phyloP scores from a whole-genome alignment of 169 alveolate genomes.

The Eimeria praecox region DNA sequence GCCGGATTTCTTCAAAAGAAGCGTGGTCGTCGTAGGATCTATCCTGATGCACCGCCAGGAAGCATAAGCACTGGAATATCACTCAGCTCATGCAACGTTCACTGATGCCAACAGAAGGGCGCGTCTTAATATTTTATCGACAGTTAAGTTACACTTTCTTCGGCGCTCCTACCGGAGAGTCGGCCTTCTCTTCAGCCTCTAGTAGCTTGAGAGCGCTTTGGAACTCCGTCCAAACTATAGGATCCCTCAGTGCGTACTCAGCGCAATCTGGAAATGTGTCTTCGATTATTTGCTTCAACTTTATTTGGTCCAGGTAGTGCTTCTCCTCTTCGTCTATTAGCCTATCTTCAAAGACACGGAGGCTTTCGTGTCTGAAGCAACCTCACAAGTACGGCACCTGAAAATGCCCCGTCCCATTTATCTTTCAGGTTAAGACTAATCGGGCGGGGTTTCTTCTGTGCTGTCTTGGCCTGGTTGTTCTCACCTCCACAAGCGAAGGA shows the following conservation, averaged over 20 bases:
- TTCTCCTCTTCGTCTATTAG: conserved; percentile 93
- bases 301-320: conserved; percentile 87
- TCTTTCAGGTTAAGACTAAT: neutral
- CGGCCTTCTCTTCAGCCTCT: conserved; percentile 68
- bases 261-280: conserved; percentile 88
- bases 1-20: conserved; percentile 91
- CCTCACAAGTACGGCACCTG: neutral
- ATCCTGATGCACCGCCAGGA: conserved; percentile 84
- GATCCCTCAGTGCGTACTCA: conserved; percentile 85
- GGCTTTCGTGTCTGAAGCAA: conserved; percentile 93
- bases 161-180: conserved; percentile 21
- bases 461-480: neutral
- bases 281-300: conserved; percentile 88
- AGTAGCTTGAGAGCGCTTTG: conserved; percentile 81
- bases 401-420: neutral
- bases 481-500: conserved; percentile 93
- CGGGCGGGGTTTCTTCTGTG: neutral
- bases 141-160: neutral
- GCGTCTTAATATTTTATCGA: no score
- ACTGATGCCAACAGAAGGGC: neutral
- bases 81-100: neutral
- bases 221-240: conserved; percentile 87
- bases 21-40: conserved; percentile 94
- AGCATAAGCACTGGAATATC: no score
- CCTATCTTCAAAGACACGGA: conserved; percentile 95